Evolutionary conservation across 2,329 filamentous ascomycete genomes (phyloP).

Genomic region (Fusarium sulawesiense): DNA sequence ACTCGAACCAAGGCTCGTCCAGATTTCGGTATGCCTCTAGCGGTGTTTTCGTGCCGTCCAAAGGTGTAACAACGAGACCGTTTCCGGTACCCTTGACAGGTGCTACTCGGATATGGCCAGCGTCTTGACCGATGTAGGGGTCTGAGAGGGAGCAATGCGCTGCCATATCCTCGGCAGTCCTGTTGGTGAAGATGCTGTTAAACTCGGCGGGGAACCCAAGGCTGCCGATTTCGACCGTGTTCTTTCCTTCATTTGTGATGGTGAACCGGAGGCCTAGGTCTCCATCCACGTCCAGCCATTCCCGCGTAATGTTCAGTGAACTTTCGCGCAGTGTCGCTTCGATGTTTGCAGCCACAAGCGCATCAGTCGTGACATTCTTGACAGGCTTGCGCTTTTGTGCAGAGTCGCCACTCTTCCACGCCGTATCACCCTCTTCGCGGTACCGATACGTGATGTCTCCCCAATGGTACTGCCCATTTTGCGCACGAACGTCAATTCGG

Average conservation of each 20-base stretch:
- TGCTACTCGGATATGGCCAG: slow-evolving; percentile 66
- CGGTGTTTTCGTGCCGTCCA: slow-evolving; percentile 56
- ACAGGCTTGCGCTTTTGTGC: slow-evolving; percentile 54
- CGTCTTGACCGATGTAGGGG: slow-evolving; percentile 70
- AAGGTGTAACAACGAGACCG: slow-evolving; percentile 65
- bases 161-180: slow-evolving; percentile 60
- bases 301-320: slow-evolving; percentile 60
- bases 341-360: slow-evolving; percentile 56
- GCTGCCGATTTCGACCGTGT: slow-evolving; percentile 63
- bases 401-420: slow-evolving; percentile 62
- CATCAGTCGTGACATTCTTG: slow-evolving; percentile 19
- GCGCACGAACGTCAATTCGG: slow-evolving; percentile 58
- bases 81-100: slow-evolving; percentile 64
- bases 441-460: slow-evolving; percentile 69
- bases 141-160: slow-evolving; percentile 66
- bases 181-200: slow-evolving; percentile 70
- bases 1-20: slow-evolving; percentile 55
- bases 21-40: slow-evolving; percentile 68
- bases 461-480: slow-evolving; percentile 67
- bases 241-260: slow-evolving; percentile 57
- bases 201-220: slow-evolving; percentile 70
- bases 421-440: slow-evolving; percentile 51
- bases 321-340: slow-evolving; percentile 54
- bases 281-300: slow-evolving; percentile 61
- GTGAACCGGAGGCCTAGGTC: slow-evolving; percentile 65